Conservation (phyloP, 768 basidiomycete genomes). For the Tremella fuciformis region DNA sequence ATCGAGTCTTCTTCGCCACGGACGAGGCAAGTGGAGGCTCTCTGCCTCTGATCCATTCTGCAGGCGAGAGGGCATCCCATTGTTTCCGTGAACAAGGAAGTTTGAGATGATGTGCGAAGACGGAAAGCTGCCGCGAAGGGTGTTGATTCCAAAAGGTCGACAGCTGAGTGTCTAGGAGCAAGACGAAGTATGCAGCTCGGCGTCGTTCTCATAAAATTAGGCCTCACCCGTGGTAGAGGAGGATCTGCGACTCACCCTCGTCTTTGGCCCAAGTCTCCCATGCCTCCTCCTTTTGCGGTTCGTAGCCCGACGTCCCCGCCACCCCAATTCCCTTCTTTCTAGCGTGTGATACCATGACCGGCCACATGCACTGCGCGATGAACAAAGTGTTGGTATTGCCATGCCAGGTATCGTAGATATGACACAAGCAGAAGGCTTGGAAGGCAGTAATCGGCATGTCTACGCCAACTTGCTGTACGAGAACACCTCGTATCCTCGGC, state of each 20-base stretch:
- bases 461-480: conserved; percentile 32
- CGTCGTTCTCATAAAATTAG: conserved; percentile 46
- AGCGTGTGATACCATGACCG: conserved; percentile 36
- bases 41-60: conserved; percentile 29
- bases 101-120: conserved; percentile 39
- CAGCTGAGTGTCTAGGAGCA: conserved; percentile 38
- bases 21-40: not conserved
- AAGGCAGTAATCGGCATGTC: conserved; percentile 33
- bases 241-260: conserved; percentile 35
- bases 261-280: conserved; percentile 41
- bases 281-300: conserved; percentile 26
- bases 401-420: conserved; percentile 42
- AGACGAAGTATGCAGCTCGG: conserved; percentile 37
- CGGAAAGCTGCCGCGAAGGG: conserved; percentile 34
- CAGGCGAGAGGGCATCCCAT: conserved; percentile 33
- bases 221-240: not conserved
- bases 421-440: conserved; percentile 37
- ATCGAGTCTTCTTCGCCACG: conserved; percentile 4
- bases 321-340: conserved; percentile 45
- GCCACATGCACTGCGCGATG: conserved; percentile 43
- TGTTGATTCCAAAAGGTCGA: conserved; percentile 45
- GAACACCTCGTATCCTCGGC: conserved; percentile 20
- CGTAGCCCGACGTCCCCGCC: conserved; percentile 23
- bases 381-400: conserved; percentile 27
- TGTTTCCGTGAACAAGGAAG: conserved; percentile 32